phyloP scores from a whole-genome alignment of 306 rosid genomes.

The Begonia loranthoides region DNA sequence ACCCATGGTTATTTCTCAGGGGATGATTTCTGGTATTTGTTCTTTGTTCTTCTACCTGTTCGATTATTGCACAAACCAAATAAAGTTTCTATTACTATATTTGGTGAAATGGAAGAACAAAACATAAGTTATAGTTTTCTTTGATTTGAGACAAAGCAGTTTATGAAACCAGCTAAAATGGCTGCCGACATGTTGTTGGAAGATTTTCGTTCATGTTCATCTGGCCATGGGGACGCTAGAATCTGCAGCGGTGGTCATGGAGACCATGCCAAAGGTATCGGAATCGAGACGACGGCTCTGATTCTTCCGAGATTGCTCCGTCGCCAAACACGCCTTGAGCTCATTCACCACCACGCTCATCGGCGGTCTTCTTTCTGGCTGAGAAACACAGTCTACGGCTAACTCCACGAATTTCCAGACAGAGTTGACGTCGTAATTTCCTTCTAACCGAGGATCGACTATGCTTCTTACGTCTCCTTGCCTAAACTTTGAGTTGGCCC shows the following conservation, averaged over 20 bases:
- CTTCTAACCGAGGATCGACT: constrained; percentile 13
- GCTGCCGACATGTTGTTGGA: no score
- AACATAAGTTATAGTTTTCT: no score
- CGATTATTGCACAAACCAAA: no score
- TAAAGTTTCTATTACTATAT: no score
- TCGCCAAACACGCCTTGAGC: constrained; percentile 14
- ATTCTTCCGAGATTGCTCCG: constrained; percentile 1
- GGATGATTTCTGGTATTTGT: no score
- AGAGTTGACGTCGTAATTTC: constrained; percentile 10
- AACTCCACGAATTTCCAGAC: constrained; percentile 20
- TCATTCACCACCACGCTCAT: constrained; percentile 16
- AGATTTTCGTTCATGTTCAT: background rate
- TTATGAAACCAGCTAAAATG: no score
- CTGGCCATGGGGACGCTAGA: background rate
- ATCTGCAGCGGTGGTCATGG: background rate
- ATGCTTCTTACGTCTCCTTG: constrained; percentile 11
- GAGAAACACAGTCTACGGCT: constrained; percentile 14
- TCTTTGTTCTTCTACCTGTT: no score
- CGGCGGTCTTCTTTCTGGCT: constrained; percentile 10
- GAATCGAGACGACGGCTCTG: background rate
- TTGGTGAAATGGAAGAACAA: no score
- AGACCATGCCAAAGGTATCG: background rate
- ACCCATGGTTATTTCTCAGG: no score
- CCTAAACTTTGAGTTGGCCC: constrained; percentile 11
- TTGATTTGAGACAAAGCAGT: no score